A percentile compares a stretch with the other conserved stretches of the same genome.
Evolutionary conservation across 2,329 filamentous ascomycete species (phyloP).

Genomic region (Pleomassaria siparia): DNA sequence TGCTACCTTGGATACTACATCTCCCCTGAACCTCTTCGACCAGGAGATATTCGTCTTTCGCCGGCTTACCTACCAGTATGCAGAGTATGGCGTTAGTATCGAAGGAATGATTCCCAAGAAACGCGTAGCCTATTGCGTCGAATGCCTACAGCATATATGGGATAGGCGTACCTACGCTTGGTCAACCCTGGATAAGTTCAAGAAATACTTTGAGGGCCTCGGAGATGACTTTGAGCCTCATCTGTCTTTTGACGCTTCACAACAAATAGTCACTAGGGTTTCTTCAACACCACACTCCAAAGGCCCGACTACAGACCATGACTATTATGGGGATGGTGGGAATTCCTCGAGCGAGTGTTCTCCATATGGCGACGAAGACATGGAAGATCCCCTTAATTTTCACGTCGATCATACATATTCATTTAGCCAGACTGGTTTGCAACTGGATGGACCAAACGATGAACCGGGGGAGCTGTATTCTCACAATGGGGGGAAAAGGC

Average conservation of each 20-base stretch:
- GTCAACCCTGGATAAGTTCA: background rate
- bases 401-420: too few species aligned
- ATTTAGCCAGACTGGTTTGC: background rate
- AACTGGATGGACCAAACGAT: background rate
- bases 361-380: background rate
- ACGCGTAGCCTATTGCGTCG: conserved; percentile 10
- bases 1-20: background rate
- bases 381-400: too few species aligned
- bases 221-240: background rate
- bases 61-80: conserved; percentile 12
- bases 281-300: background rate
- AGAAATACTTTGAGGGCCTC: background rate
- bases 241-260: background rate
- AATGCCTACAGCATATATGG: conserved; percentile 16
- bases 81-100: conserved; percentile 5
- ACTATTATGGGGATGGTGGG: background rate
- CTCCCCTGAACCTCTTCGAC: background rate
- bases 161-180: conserved; percentile 3
- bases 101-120: background rate
- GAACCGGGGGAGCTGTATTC: background rate
- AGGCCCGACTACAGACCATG: background rate
- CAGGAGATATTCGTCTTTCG: conserved; percentile 11
- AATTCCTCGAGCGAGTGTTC: background rate
- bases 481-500: background rate
- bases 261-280: background rate